Percentiles rank a stretch among this genome's conserved stretches.
Evolutionary conservation across 2,329 filamentous ascomycete species (phyloP).

Genomic region (Zymoseptoria pseudotritici): DNA sequence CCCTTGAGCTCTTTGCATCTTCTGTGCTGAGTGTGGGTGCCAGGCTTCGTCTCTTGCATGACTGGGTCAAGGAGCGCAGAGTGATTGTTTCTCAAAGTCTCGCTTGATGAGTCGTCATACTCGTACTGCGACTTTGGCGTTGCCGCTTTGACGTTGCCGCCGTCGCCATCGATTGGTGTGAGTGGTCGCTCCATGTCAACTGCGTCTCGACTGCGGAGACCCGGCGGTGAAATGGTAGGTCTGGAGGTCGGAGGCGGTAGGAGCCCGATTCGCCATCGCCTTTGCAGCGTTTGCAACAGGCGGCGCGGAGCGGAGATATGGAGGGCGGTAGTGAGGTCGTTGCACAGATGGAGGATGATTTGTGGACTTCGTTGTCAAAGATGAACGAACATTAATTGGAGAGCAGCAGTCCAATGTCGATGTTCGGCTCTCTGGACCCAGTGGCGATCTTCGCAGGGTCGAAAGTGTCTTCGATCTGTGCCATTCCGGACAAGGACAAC

Average conservation of each 20-base stretch:
- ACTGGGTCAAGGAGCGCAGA: slow-evolving; percentile 80
- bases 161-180: slow-evolving; percentile 32
- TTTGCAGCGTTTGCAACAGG: neutral
- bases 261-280: neutral
- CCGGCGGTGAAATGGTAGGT: slow-evolving; percentile 31
- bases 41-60: slow-evolving; percentile 72
- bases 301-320: neutral
- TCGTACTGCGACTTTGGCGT: slow-evolving; percentile 46
- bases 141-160: slow-evolving; percentile 41
- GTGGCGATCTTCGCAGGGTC: too few species aligned
- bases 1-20: slow-evolving; percentile 48
- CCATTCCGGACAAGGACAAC: too few species aligned
- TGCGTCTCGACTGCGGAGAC: slow-evolving; percentile 35
- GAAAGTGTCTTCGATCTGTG: too few species aligned
- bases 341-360: slow-evolving; percentile 8
- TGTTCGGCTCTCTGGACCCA: too few species aligned
- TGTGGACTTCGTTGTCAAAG: slow-evolving; percentile 6
- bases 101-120: slow-evolving; percentile 41
- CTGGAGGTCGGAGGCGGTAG: slow-evolving; percentile 13
- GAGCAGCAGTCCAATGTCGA: too few species aligned
- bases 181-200: slow-evolving; percentile 21
- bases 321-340: slow-evolving; percentile 7
- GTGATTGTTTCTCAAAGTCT: slow-evolving; percentile 70
- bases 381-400: too few species aligned
- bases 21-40: slow-evolving; percentile 45